Conservation (phyloP, 169 alveolate species). For the Eimeria praecox region DNA sequence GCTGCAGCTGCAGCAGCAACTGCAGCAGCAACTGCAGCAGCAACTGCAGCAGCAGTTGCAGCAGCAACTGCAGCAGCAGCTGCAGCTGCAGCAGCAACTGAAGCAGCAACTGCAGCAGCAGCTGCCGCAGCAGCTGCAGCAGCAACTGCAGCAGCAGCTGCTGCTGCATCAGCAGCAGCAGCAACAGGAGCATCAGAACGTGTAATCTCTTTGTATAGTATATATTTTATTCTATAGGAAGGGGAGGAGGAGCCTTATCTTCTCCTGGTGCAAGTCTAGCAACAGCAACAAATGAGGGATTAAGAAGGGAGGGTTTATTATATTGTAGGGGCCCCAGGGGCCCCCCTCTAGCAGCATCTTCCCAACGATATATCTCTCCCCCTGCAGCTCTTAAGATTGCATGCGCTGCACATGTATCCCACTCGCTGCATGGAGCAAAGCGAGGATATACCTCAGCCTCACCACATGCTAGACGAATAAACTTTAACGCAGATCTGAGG, state of each 20-base stretch:
- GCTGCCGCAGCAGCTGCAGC: no score
- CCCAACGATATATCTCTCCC: slow-evolving; percentile 75
- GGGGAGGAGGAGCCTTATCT: slow-evolving; percentile 11
- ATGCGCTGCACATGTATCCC: slow-evolving; percentile 88
- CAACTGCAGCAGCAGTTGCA: no score
- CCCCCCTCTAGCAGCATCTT: slow-evolving; percentile 64
- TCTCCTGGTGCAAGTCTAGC: neutral
- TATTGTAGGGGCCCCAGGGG: slow-evolving; percentile 82
- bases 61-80: no score
- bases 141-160: no score
- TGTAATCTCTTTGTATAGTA: neutral
- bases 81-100: no score
- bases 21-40: no score
- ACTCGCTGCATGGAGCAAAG: slow-evolving; percentile 83
- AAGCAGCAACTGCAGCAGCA: no score
- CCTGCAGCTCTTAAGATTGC: slow-evolving; percentile 81
- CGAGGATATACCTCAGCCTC: slow-evolving; percentile 85
- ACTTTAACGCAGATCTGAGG: slow-evolving; percentile 84
- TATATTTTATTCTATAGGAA: neutral
- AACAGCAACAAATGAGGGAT: slow-evolving; percentile 82
- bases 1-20: no score
- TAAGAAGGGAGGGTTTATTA: slow-evolving; percentile 77
- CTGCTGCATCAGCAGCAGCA: neutral
- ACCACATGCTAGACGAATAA: slow-evolving; percentile 81
- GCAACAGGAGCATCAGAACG: neutral